Percentiles rank a stretch among this genome's conserved stretches.
These are phyloP conservation scores for Xylaria sp. DNA, from an alignment of 2,329 filamentous ascomycete genomes.

Conservation along the genomic window DNA sequence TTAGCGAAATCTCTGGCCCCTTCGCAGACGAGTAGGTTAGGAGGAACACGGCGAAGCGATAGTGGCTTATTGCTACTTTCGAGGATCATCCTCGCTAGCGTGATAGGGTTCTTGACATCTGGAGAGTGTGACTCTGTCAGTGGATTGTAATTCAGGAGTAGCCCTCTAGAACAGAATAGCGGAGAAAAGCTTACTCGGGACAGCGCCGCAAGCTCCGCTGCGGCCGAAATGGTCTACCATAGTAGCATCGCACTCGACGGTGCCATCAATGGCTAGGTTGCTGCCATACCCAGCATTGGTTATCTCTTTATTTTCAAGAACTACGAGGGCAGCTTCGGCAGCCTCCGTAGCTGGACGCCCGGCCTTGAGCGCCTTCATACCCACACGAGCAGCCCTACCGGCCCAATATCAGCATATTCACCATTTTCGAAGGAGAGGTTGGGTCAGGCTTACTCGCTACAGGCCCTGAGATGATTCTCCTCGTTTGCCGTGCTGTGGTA, in stretches of 20 bases:
- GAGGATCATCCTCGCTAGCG: constrained; percentile 83
- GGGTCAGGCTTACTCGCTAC: constrained; percentile 77
- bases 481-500: constrained; percentile 93
- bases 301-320: constrained; percentile 92
- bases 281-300: constrained; percentile 97
- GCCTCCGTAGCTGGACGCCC: constrained; percentile 88
- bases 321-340: constrained; percentile 86
- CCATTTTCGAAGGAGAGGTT: background rate
- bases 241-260: constrained; percentile 94
- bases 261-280: constrained; percentile 89
- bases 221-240: constrained; percentile 91
- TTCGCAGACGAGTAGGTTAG: constrained; percentile 87
- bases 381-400: constrained; percentile 80
- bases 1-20: constrained; percentile 89
- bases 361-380: constrained; percentile 81
- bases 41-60: constrained; percentile 88
- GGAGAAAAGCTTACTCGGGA: constrained; percentile 70
- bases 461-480: constrained; percentile 82
- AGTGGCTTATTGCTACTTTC: constrained; percentile 80
- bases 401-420: constrained; percentile 16
- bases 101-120: constrained; percentile 95
- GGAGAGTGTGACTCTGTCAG: constrained; percentile 9
- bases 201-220: constrained; percentile 92
- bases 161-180: constrained; percentile 37
- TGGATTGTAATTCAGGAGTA: background rate